Conservation (phyloP, 805 yeast species). For the Sugiyamaella smithiae region DNA sequence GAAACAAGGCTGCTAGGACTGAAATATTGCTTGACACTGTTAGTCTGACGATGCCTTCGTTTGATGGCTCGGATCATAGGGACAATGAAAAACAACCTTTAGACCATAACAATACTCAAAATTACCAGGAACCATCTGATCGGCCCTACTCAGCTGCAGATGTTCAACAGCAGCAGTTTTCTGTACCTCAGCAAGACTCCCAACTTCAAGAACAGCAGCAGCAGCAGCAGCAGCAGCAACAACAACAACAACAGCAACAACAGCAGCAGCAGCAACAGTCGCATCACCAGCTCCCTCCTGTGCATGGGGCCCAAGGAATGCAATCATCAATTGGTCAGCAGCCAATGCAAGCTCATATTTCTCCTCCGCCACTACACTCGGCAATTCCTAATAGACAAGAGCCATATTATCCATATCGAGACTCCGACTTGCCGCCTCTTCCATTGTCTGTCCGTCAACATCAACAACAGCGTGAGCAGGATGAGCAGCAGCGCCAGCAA, state of each 20-base stretch:
- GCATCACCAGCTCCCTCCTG: background rate
- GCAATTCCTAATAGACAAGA: no score
- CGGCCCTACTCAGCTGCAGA: no score
- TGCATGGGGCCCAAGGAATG: no score
- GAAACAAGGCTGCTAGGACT: background rate
- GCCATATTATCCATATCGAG: no score
- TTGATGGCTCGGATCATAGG: background rate
- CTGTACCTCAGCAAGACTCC: background rate
- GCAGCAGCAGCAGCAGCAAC: conserved; percentile 12
- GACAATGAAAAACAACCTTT: background rate
- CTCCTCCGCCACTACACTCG: no score
- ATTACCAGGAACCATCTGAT: background rate
- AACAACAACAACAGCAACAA: conserved; percentile 10
- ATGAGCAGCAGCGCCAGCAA: conserved; percentile 10
- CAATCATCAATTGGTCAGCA: no score
- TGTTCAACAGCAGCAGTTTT: no score
- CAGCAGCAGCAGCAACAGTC: conserved; percentile 8
- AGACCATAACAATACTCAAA: background rate
- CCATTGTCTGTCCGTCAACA: no score
- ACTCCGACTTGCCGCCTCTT: no score
- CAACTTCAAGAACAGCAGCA: conserved; percentile 11
- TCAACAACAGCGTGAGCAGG: conserved; percentile 1
- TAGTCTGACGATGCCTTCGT: conserved; percentile 1
- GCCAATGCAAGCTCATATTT: no score
- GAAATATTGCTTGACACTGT: conserved; percentile 1